phyloP scores from a whole-genome alignment of 768 basidiomycete species.

The Agaricus sinodeliciosus region DNA sequence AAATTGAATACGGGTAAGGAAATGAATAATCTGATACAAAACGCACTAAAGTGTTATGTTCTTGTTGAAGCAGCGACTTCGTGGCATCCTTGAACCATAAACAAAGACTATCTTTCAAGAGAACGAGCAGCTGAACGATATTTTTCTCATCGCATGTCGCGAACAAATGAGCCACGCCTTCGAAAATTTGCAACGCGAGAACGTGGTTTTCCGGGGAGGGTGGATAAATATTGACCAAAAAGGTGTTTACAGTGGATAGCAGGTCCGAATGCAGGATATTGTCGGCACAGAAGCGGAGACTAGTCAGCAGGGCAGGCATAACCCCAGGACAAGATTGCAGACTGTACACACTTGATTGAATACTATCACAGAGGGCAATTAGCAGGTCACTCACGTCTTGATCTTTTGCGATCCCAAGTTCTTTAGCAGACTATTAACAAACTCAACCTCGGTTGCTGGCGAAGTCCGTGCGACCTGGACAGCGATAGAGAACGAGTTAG shows the following conservation, averaged over 20 bases:
- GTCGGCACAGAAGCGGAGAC: neutral
- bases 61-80: constrained; percentile 30
- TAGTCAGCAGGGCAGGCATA: neutral
- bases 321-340: neutral
- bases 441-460: neutral
- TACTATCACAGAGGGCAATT: neutral
- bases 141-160: constrained; percentile 17
- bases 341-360: neutral
- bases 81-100: constrained; percentile 48
- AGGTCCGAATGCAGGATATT: constrained; percentile 10
- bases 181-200: constrained; percentile 27
- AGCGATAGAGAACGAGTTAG: neutral
- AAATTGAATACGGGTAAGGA: neutral
- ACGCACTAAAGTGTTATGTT: constrained; percentile 44
- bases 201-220: constrained; percentile 18
- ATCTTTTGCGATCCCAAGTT: neutral
- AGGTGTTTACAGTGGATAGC: constrained; percentile 22
- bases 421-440: neutral
- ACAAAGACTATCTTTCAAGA: constrained; percentile 32
- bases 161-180: constrained; percentile 26
- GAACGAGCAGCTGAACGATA: constrained; percentile 28
- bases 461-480: neutral
- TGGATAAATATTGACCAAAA: constrained; percentile 30
- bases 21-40: constrained; percentile 6
- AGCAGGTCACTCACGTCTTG: neutral